A percentile compares a stretch with the other conserved stretches of the same genome.
phyloP scores from a whole-genome alignment of 2,329 filamentous ascomycete genomes.

The Aaosphaeria pasadenensis region DNA sequence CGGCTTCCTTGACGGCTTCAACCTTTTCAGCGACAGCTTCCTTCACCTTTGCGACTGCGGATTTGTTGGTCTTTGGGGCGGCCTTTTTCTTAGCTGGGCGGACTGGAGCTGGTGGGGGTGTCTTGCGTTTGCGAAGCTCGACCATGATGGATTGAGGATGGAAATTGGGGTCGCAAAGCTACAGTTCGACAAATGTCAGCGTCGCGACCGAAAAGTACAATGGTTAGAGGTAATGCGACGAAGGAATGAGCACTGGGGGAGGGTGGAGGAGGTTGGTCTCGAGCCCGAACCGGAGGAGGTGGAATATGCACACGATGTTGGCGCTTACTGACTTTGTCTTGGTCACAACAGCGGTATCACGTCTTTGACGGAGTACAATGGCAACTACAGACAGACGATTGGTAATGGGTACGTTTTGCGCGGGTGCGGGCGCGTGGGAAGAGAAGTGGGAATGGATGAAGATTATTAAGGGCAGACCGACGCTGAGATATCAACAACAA shows the following conservation, averaged over 20 bases:
- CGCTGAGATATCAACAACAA: constrained; percentile 4
- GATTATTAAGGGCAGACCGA: too few relatives aligned
- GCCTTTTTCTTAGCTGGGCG: constrained; percentile 49
- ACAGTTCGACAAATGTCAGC: constrained; percentile 15
- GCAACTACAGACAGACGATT: constrained; percentile 2
- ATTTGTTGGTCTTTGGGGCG: constrained; percentile 36
- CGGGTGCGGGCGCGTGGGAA: background rate
- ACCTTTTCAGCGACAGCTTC: constrained; percentile 30
- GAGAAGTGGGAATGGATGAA: background rate
- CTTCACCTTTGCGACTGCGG: constrained; percentile 29
- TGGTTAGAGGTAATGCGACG: constrained; percentile 6
- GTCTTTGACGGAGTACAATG: background rate
- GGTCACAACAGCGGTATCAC: constrained; percentile 14
- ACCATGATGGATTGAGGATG: constrained; percentile 42
- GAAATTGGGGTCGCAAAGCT: constrained; percentile 20
- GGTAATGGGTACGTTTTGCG: constrained; percentile 1
- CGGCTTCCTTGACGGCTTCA: constrained; percentile 31
- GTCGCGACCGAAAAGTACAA: constrained; percentile 14
- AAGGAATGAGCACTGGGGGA: constrained; percentile 6
- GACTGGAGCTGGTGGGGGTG: constrained; percentile 49
- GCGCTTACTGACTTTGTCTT: constrained; percentile 19
- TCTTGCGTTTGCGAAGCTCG: constrained; percentile 63
- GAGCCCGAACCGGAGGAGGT: background rate
- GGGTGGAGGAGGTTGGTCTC: constrained; percentile 11
- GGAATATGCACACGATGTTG: constrained; percentile 6